phyloP scores from a whole-genome alignment of 1,284 basidiomycete genomes.

The Trichosporon ovoides region DNA sequence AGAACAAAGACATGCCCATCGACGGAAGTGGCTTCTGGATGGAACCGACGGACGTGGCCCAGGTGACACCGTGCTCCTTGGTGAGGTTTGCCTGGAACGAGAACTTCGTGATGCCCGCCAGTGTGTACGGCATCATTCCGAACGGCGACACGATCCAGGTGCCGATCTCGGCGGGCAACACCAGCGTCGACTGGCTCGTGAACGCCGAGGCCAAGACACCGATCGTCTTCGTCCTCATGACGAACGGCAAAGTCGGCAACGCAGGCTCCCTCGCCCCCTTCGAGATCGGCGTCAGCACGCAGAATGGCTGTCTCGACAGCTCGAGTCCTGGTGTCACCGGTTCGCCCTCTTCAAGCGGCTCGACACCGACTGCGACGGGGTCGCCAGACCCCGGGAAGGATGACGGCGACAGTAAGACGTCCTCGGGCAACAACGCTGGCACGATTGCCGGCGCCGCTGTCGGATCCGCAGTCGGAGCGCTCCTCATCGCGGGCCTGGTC shows the following conservation, averaged over 20 bases:
- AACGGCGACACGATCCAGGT: constrained; percentile 32
- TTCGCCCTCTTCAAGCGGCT: too few relatives aligned
- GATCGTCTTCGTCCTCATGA: constrained; percentile 34
- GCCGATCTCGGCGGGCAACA: constrained; percentile 18
- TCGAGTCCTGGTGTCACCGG: too few relatives aligned
- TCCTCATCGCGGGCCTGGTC: not conserved
- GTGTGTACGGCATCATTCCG: constrained; percentile 35
- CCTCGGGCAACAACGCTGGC: not conserved
- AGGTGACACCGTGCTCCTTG: constrained; percentile 22
- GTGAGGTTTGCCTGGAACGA: constrained; percentile 28
- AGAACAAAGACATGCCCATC: not conserved
- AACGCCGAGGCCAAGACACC: constrained; percentile 29
- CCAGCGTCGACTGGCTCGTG: constrained; percentile 28
- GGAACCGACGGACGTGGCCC: constrained; percentile 25
- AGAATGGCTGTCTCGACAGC: constrained; percentile 27
- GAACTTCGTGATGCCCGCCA: constrained; percentile 30
- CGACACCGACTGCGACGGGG: too few relatives aligned
- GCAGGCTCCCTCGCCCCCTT: constrained; percentile 32
- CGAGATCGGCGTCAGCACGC: constrained; percentile 23
- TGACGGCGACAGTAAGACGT: too few relatives aligned
- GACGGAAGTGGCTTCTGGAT: constrained; percentile 29
- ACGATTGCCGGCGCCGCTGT: not conserved
- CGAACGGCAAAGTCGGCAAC: constrained; percentile 30
- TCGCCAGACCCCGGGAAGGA: too few relatives aligned
- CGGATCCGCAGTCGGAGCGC: not conserved